Evolutionary conservation across 495 filamentous ascomycete genomes (phyloP).

Genomic region (Xylaria grammica): DNA sequence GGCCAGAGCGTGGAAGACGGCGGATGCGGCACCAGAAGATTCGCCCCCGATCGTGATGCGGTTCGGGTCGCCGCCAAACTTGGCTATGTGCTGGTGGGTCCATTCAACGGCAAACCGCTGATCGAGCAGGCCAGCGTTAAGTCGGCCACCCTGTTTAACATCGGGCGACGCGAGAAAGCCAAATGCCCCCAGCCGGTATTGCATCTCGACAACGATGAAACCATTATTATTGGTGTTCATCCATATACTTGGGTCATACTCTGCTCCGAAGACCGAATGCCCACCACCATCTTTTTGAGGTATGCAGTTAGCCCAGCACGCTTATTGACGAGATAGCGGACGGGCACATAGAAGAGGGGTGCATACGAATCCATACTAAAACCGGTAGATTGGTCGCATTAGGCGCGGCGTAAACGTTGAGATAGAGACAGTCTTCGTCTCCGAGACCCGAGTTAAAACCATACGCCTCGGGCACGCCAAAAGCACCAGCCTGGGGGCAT

Average conservation of each 20-base stretch:
- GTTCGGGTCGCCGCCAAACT: conserved; percentile 71
- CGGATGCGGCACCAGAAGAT: conserved; percentile 69
- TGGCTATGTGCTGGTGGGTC: conserved; percentile 71
- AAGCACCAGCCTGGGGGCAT: conserved; percentile 39
- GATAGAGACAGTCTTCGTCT: conserved; percentile 59
- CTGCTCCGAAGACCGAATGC: conserved; percentile 45
- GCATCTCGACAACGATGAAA: conserved; percentile 52
- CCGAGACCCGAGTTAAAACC: conserved; percentile 35
- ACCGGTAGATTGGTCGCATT: conserved; percentile 47
- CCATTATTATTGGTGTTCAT: conserved; percentile 48
- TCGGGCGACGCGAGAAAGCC: conserved; percentile 53
- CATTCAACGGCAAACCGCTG: conserved; percentile 73
- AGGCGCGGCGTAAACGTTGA: conserved; percentile 51
- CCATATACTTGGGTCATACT: conserved; percentile 46
- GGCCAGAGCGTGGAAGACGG: conserved; percentile 54
- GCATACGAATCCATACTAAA: conserved; percentile 45
- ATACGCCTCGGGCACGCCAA: conserved; percentile 30
- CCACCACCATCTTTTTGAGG: conserved; percentile 44
- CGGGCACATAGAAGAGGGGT: neutral
- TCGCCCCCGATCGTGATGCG: conserved; percentile 74
- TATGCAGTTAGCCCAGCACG: neutral
- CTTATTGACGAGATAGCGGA: neutral
- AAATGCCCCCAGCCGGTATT: conserved; percentile 58
- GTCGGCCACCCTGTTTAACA: conserved; percentile 47
- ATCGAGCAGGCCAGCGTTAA: conserved; percentile 71